Base-by-base conservation (phyloP, 1,139 yeast species). In the Waltiozyma sp. region DNA sequence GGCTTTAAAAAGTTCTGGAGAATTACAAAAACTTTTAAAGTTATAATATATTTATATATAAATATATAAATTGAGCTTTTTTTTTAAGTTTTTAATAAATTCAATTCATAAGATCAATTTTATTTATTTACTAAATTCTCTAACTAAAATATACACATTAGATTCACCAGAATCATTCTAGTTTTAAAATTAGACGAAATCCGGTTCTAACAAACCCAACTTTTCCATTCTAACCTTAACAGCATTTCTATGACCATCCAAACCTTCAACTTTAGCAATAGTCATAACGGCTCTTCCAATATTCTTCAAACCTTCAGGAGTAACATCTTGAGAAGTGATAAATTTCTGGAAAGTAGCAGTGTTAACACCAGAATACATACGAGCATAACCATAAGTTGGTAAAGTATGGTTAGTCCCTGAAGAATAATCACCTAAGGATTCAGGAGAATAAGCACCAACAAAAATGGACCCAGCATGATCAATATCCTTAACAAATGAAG, bases 381-480 rank as follows among this genome's bases (percentile, higher is more conserved):
- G 81, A 40, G 99, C 97, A 60, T 91, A 91, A 41, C 99, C 98
- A 61, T 91, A 91, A 0, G 99, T 91, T 47, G 98, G 99, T 57
- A 91, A 73, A 1, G 98, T 91, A 66, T 89, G 97, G 71, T 91
- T 91, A 7, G 98, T 91, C 60, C 98, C 97, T 49, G 91, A 80
- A 1, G 97, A 88, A 68, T 91, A 93, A 64, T 93, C 98, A 57
- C 99, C 99, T 64, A 97, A 89, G 3, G 95, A 84, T 64, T 91
- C 99, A 39, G 98, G 98, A 4, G 96, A 84, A 62, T 84, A 84
- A 2, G 91, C 83, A 37, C 99, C 99, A 42, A 91, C 96, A 59
- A 91, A 91, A 18, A 91, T 93, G 33, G 95, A 83, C 37, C 99
- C 98, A 11, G 98, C 99, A 60, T 93, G 82, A 52, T 85, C 83